Evolutionary conservation across 2,329 filamentous ascomycete species (phyloP).

Genomic region (Camillea tinctor): DNA sequence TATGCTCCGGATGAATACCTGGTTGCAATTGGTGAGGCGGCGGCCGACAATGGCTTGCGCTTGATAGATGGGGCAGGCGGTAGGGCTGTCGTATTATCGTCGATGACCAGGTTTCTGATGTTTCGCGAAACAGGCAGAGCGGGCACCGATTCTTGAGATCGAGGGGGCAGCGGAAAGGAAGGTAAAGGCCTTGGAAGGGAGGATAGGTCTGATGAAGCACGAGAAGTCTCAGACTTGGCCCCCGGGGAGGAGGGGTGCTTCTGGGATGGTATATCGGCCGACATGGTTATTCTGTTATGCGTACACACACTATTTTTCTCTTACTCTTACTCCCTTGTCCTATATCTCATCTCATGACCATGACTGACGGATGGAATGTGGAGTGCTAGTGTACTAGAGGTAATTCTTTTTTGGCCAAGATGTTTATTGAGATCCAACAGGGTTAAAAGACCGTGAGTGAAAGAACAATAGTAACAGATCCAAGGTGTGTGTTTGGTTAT

Average conservation of each 20-base stretch:
- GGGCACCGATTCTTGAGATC: conserved; percentile 31
- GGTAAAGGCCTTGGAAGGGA: conserved; percentile 25
- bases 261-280: conserved; percentile 8
- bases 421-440: background rate
- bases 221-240: conserved; percentile 37
- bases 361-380: conserved; percentile 7
- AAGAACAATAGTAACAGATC: conserved; percentile 1
- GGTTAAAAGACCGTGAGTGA: conserved; percentile 5
- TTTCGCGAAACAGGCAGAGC: conserved; percentile 29
- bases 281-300: conserved; percentile 3
- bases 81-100: conserved; percentile 20
- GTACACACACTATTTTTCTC: too few species aligned
- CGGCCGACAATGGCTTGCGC: conserved; percentile 60
- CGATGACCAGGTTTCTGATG: conserved; percentile 30
- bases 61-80: conserved; percentile 42
- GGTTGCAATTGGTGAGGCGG: conserved; percentile 51
- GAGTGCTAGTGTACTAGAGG: background rate
- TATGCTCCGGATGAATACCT: conserved; percentile 46
- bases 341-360: conserved; percentile 7
- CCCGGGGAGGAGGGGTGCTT: conserved; percentile 23
- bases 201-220: conserved; percentile 38
- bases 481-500: conserved; percentile 8
- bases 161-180: conserved; percentile 23
- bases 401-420: background rate
- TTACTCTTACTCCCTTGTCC: conserved; percentile 10